Percentiles rank a stretch among this genome's conserved stretches.
phyloP scores from a whole-genome alignment of 768 basidiomycete genomes.

The Wakefieldia striispora region DNA sequence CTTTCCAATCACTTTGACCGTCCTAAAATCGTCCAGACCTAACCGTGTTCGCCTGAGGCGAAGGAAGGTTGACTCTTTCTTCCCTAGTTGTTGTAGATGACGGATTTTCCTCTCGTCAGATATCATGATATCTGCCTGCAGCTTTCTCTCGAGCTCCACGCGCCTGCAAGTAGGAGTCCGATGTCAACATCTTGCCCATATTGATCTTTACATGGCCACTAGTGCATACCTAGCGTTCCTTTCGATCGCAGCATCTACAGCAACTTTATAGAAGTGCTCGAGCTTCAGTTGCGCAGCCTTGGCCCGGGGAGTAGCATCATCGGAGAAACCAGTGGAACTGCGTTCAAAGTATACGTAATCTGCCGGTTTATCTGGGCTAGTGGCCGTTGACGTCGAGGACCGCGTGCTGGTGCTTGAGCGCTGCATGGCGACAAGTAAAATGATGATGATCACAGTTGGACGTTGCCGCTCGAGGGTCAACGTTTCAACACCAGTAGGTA shows the following conservation, averaged over 20 bases:
- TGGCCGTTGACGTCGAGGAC: slow-evolving; percentile 20
- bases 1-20: slow-evolving; percentile 98
- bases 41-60: slow-evolving; percentile 86
- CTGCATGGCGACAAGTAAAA: slow-evolving; percentile 20
- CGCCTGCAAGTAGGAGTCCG: slow-evolving; percentile 49
- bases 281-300: slow-evolving; percentile 93
- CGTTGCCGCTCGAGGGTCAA: no score
- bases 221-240: slow-evolving; percentile 76
- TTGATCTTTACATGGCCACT: background rate
- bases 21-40: slow-evolving; percentile 89
- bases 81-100: slow-evolving; percentile 78
- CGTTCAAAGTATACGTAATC: slow-evolving; percentile 95
- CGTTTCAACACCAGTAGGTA: no score
- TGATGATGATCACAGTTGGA: no score
- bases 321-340: slow-evolving; percentile 70
- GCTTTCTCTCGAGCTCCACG: slow-evolving; percentile 79
- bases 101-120: slow-evolving; percentile 85
- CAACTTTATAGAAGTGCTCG: slow-evolving; percentile 96
- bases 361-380: slow-evolving; percentile 38
- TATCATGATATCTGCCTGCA: slow-evolving; percentile 65
- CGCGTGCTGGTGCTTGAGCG: slow-evolving; percentile 32
- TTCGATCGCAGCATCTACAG: slow-evolving; percentile 93
- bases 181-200: slow-evolving; percentile 1
- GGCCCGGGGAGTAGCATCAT: slow-evolving; percentile 77
- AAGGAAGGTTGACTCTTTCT: slow-evolving; percentile 86